Base-by-base conservation (phyloP, 2,329 filamentous ascomycete genomes). In the Tolypocladium amazonense region DNA sequence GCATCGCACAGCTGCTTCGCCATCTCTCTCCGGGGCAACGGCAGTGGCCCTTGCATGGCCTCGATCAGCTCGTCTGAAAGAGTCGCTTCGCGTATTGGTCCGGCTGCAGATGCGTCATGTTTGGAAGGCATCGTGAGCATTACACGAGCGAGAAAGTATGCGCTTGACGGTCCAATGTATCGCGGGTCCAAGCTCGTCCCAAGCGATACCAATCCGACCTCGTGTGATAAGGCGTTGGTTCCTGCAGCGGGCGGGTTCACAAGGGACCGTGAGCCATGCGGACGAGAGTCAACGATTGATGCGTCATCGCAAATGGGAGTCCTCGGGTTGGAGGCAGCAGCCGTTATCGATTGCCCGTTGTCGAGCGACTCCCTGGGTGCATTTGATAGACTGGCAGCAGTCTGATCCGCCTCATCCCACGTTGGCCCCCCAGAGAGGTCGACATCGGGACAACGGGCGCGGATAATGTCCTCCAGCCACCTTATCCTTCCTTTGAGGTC, bases 141-240 rank as follows among this genome's bases (percentile, higher is more conserved):
- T 3, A 81, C 70, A 1, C 78, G 76, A 2, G 79, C 79, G 15
- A 83, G 73, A 50, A 81, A 81, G 59, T 80, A 81, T 1, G 81
- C 81, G 43, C 80, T 83, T 0, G 81, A 83, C 2, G 81, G 81
- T 0, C 81, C 81, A 18, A 83, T 78, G 56, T 83, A 83, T 60
- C 78, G 73, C 3, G 76, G 77, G 25, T 80, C 78, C 52, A 74
- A 71, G 30, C 76, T 78, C 4, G 72, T 72, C 1, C 77, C 78
- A 1, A 83, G 69, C 0, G 80, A 81, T 0, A 83, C 74, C 18
- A 83, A 65, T 0, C 81, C 81, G 20, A 83, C 81, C 62, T 83
- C 79, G 61, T 83, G 79, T 1, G 78, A 75, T 2, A 76, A 65
- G 4, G 63, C 62, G 58, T 64, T 65, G 56, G 65, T 62, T 14